Evolutionary conservation across 2,329 filamentous ascomycete genomes (phyloP), one percentile per base, ranked within the genome.

Genomic region (Apiospora koreana): DNA sequence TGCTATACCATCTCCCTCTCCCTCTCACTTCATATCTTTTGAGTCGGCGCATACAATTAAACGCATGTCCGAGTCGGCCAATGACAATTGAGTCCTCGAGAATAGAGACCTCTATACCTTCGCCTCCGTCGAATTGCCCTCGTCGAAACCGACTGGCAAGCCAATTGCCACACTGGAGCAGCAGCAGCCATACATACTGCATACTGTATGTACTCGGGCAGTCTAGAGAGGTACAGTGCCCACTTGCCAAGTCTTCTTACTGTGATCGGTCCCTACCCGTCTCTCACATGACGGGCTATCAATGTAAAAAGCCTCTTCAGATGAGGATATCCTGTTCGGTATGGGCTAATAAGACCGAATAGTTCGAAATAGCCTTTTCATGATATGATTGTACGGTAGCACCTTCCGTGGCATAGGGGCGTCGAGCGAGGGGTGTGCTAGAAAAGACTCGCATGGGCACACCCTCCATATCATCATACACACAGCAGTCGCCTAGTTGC

Each of bases 401-500:
- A 73, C 68, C 67, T 73, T 69, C 54, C 70, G 71, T 71, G 72
- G 69, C 72, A 69, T 69, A 69, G 75, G 70, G 72, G 69, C 70
- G 68, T 69, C 73, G 50, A 58, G 50, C 28, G 68, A 69, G 65
- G 71, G 68, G 70, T 71, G 70, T 71, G 72, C 75, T 70, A 69
- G 41, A 10, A 41, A 43, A 43, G 50, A 43, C 64, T 68, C 38
- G 68, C 73, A 68, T 48, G 45, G 43, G n/a, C 66, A 68, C 35
- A 48, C 23, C 25, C 25, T 66, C 38, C 23, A 23, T 43, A n/a
- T 35, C n/a, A 43, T n/a, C n/a, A 66, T 35, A 25, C 18, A 42
- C 64, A 72, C 70, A 75, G 69, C 21, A 69, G 72, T 76, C 74
- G 72, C 71, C 74, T 74, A 73, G 75, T 72, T 72, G 62, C 74